Evolutionary conservation across 179 eudicot species (phyloP), one percentile per base, ranked within the genome.

Genomic region (Heliamphora pulchella): DNA sequence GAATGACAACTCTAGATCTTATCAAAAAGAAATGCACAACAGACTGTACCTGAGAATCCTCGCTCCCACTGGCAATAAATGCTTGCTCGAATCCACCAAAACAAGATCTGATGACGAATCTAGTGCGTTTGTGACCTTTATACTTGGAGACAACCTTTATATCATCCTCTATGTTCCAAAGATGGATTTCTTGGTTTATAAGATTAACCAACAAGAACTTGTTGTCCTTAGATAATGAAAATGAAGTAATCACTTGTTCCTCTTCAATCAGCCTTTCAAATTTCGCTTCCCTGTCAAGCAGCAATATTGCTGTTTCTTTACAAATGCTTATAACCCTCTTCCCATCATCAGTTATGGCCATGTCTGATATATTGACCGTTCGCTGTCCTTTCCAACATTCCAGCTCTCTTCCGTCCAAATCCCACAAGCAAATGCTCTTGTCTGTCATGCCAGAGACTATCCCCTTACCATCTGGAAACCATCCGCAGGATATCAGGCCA

Each of bases 21-120:
- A 54, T 48, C 50, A 78, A 78, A 51, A n/a, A 31, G 7, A 57
- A 71, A 46, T 44, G 39, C 31, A 44, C 62, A 78, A 59, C 51
- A 53, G 53, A 51, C 53, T 14, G 13, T 85, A 92, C 97, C 93
- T 91, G 93, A 69, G 97, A 91, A 84, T 92, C 97, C 85, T 92
- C 94, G 75, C 97, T 91, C 59, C 97, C 97, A 64, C 97, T 91
- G 66, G 97, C 94, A 82, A 92, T 86, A 82, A 92, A 92, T 47
- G 94, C 86, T 86, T 92, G 91, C 48, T 87, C 88, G 81, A 87
- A 82, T 78, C 97, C 94, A 77, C 97, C 97, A 63, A 92, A 92
- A 84, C 97, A 92, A 59, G 97, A 91, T 62, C 97, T 86, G 64
- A 92, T 82, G 13, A 92, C 8, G 73, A 92, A 92, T 15, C 94